Base-by-base conservation (phyloP, 2,329 filamentous ascomycete genomes). In the Fusarium sambucinum region DNA sequence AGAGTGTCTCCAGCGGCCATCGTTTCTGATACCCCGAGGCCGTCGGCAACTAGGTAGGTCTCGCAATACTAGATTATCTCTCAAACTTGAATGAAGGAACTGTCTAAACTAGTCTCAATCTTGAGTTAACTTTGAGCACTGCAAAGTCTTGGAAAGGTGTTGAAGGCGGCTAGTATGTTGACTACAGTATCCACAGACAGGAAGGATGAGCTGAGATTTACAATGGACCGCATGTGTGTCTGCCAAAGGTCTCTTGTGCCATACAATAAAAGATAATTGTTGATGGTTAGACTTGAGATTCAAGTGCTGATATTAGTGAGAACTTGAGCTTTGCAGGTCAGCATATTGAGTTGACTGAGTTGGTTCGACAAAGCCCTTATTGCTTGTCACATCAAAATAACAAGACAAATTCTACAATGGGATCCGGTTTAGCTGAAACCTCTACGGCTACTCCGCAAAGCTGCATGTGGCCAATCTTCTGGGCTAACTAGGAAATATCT, bases 401-500 rank as follows among this genome's bases (percentile, higher is more conserved):
- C 16, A 19, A 50, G 46, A 50, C 32, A n/a, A 29, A 45, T 30
- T 30, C 27, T 50, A 38, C 47, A 50, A n/a, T 27, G 33, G 33
- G 23, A 27, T 50, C 47, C 33, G 35, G 32, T 50, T 38, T 38
- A 50, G 47, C n/a, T 50, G 33, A 29, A 50, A 50, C 47, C 32
- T 50, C 17, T 29, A 6, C n/a, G 32, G 13, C 32, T 19, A 14
- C 47, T 50, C 47, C 47, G 23, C 47, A 50, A 25, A 50, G 47
- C n/a, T 40, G 47, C 47, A 38, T 50, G 47, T 29, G 35, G 33
- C 47, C 47, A 38, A 50, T 50, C 47, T 27, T 13, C 19, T 50
- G 23, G 47, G n/a, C 11, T 38, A 38, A 23, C 35, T 50, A 23
- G 47, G 5, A 27, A 50, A 38, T 13, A 40, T 29, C 13, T 29